These are phyloP conservation scores for Trichoderma harzianum DNA, from an alignment of 2,329 filamentous ascomycete genomes.

Conservation along the genomic window DNA sequence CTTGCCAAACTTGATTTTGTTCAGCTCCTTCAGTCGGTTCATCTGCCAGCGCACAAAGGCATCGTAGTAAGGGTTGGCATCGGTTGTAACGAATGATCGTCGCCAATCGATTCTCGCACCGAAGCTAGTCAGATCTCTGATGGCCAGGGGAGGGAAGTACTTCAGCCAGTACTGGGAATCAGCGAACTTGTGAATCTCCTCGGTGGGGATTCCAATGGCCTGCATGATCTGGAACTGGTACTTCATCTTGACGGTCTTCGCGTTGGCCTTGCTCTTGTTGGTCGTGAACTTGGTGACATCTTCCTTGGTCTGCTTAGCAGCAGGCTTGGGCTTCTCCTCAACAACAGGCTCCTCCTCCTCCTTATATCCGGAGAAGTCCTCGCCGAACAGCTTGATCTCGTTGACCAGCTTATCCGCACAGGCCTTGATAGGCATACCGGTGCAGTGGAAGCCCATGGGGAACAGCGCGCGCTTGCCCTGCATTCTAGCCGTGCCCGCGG, in stretches of 20 bases:
- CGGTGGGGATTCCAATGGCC: slow-evolving; percentile 77
- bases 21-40: slow-evolving; percentile 81
- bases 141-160: slow-evolving; percentile 65
- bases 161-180: slow-evolving; percentile 90
- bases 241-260: slow-evolving; percentile 89
- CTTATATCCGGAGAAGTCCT: slow-evolving; percentile 76
- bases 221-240: slow-evolving; percentile 97
- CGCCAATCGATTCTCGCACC: slow-evolving; percentile 92
- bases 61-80: slow-evolving; percentile 96
- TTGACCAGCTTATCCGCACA: slow-evolving; percentile 91
- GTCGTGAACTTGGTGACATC: slow-evolving; percentile 89
- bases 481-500: slow-evolving; percentile 82
- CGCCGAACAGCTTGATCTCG: slow-evolving; percentile 85
- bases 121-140: slow-evolving; percentile 75
- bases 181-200: slow-evolving; percentile 91
- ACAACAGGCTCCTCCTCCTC: slow-evolving; percentile 58
- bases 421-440: slow-evolving; percentile 97
- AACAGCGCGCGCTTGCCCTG: slow-evolving; percentile 83
- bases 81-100: slow-evolving; percentile 87
- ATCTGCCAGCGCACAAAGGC: slow-evolving; percentile 97
- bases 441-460: slow-evolving; percentile 88
- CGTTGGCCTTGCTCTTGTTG: slow-evolving; percentile 87
- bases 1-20: slow-evolving; percentile 92
- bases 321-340: slow-evolving; percentile 45
- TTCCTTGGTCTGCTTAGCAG: slow-evolving; percentile 66